Percentiles rank a stretch among this genome's conserved stretches.
Evolutionary conservation across 768 basidiomycete species (phyloP).

Genomic region (Aureoboletus auriporus): DNA sequence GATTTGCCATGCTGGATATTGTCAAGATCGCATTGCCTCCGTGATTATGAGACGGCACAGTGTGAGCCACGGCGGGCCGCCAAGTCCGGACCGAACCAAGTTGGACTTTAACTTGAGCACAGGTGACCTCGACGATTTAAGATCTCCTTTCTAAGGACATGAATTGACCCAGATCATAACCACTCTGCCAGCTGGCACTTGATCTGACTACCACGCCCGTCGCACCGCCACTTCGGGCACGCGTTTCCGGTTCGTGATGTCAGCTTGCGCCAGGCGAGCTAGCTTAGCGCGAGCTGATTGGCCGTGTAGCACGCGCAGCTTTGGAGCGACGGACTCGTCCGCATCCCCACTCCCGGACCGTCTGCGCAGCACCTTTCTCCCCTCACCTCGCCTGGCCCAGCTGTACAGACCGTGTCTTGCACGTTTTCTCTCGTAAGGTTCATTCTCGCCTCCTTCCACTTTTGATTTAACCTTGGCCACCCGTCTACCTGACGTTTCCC

Average conservation of each 20-base stretch:
- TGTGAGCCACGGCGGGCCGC: slow-evolving; percentile 3
- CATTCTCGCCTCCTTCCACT: slow-evolving; percentile 24
- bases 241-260: slow-evolving; percentile 24
- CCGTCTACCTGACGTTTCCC: slow-evolving; percentile 38
- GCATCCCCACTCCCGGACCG: slow-evolving; percentile 1
- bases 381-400: slow-evolving; percentile 5
- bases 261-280: slow-evolving; percentile 12
- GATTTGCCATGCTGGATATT: slow-evolving; percentile 36
- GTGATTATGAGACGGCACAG: no score
- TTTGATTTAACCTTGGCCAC: slow-evolving; percentile 28
- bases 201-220: slow-evolving; percentile 7
- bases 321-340: slow-evolving; percentile 8
- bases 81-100: background rate
- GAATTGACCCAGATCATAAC: no score
- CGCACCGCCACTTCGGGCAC: slow-evolving; percentile 22
- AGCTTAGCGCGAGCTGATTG: background rate
- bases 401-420: slow-evolving; percentile 24
- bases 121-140: no score
- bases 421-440: slow-evolving; percentile 31
- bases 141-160: no score
- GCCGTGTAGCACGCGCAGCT: slow-evolving; percentile 9
- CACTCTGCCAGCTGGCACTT: background rate
- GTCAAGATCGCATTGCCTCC: no score
- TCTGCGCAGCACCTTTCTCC: slow-evolving; percentile 10
- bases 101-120: no score